These are phyloP conservation scores for Kwoniella dendrophila DNA, from an alignment of 768 basidiomycete genomes.

Conservation along the genomic window DNA sequence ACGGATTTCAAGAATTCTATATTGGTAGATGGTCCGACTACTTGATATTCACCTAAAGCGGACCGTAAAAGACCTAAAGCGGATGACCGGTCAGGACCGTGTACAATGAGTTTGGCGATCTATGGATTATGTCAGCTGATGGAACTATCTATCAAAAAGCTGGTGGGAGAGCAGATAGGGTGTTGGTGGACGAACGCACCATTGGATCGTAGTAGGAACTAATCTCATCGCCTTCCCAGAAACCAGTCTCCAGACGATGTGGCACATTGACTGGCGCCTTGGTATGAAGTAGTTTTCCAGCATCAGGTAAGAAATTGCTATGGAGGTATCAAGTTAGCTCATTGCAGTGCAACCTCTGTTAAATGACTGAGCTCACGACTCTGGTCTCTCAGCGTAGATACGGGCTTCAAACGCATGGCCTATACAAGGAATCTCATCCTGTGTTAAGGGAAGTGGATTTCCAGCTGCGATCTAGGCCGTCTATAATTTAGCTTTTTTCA, in stretches of 20 bases:
- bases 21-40: slow-evolving; percentile 89
- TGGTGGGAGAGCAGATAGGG: no score
- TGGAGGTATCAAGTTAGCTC: neutral
- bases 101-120: slow-evolving; percentile 68
- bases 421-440: slow-evolving; percentile 77
- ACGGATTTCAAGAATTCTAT: slow-evolving; percentile 80
- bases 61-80: slow-evolving; percentile 77
- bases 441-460: slow-evolving; percentile 76
- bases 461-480: slow-evolving; percentile 85
- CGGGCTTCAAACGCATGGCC: slow-evolving; percentile 94
- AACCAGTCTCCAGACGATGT: slow-evolving; percentile 87
- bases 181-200: no score
- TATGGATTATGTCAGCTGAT: slow-evolving; percentile 10
- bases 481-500: neutral
- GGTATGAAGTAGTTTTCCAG: slow-evolving; percentile 76
- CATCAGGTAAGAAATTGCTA: slow-evolving; percentile 83
- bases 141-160: rapidly evolving
- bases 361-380: slow-evolving; percentile 60
- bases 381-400: slow-evolving; percentile 93
- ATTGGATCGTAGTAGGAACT: slow-evolving; percentile 53
- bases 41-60: slow-evolving; percentile 83
- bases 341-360: neutral
- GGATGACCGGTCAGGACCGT: slow-evolving; percentile 79
- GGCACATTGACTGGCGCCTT: slow-evolving; percentile 76
- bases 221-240: slow-evolving; percentile 62